Percentiles rank a stretch among this genome's conserved stretches.
Evolutionary conservation across 23 red algal species (phyloP).

Genomic region (Gracilaria caudata): DNA sequence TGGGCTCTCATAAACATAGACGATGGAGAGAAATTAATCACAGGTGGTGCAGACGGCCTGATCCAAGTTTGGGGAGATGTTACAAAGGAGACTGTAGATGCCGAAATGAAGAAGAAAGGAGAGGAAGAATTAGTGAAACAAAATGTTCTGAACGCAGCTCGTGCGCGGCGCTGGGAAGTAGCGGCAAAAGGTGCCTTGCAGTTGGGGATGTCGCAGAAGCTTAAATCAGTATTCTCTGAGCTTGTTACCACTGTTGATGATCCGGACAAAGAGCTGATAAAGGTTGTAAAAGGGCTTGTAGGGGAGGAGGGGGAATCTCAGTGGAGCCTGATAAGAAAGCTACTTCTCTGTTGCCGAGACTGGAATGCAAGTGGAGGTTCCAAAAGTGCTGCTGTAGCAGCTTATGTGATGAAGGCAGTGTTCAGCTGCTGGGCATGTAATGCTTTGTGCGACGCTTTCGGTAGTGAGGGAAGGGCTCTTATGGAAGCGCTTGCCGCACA

Average conservation of each 20-base stretch:
- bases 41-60: slow-evolving; percentile 73
- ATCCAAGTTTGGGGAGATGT: slow-evolving; percentile 76
- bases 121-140: slow-evolving; percentile 48
- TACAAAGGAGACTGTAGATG: slow-evolving; percentile 29
- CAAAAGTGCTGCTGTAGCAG: slow-evolving; percentile 34
- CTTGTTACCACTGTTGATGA: slow-evolving; percentile 37
- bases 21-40: slow-evolving; percentile 67
- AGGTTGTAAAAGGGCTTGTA: slow-evolving; percentile 26
- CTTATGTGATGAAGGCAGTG: slow-evolving; percentile 39
- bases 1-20: slow-evolving; percentile 60
- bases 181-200: slow-evolving; percentile 69
- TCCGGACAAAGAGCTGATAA: slow-evolving; percentile 39
- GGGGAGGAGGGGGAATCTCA: neutral
- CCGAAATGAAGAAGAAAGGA: slow-evolving; percentile 26
- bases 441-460: slow-evolving; percentile 9
- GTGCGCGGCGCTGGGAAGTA: slow-evolving; percentile 43
- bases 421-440: slow-evolving; percentile 38
- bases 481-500: slow-evolving; percentile 68
- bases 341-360: slow-evolving; percentile 49
- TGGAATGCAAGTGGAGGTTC: slow-evolving; percentile 68
- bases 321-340: slow-evolving; percentile 29
- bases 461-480: slow-evolving; percentile 37
- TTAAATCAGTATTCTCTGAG: slow-evolving; percentile 62
- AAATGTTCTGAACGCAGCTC: slow-evolving; percentile 56
- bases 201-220: slow-evolving; percentile 70